Percentiles rank a stretch among this genome's conserved stretches.
Conservation (phyloP, 2,329 filamentous ascomycete species). For the Diplodia corticola region DNA sequence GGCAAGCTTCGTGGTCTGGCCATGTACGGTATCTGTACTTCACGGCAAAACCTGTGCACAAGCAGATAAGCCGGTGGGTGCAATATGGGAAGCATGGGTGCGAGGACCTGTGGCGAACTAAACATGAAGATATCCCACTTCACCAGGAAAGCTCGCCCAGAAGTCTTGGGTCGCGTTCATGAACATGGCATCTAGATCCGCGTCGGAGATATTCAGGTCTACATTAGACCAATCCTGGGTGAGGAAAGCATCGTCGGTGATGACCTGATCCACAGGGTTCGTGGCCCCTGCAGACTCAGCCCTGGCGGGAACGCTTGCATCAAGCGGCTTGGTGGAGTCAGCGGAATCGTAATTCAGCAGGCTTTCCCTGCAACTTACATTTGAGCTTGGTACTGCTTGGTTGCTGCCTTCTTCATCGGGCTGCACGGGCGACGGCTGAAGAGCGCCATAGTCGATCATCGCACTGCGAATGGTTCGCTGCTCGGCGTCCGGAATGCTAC, state of each 20-base stretch:
- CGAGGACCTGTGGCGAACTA: neutral
- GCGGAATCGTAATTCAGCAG: neutral
- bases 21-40: neutral
- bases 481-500: conserved; percentile 39
- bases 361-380: neutral
- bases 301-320: neutral
- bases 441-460: conserved; percentile 44
- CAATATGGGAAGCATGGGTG: no score
- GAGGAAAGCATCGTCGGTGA: conserved; percentile 23
- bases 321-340: neutral
- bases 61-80: no score
- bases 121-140: conserved; percentile 32
- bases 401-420: conserved; percentile 30
- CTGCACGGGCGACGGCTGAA: conserved; percentile 43
- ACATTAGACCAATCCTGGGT: conserved; percentile 38
- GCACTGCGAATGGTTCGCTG: conserved; percentile 39
- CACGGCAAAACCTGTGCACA: neutral
- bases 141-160: conserved; percentile 42
- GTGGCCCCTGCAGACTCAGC: neutral
- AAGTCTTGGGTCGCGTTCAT: conserved; percentile 43
- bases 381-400: neutral
- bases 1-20: neutral
- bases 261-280: neutral
- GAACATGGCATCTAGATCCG: conserved; percentile 41
- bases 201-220: conserved; percentile 37